These are phyloP conservation scores for Saccharomyces eubayanus DNA, from an alignment of 805 yeast genomes.

Conservation along the genomic window DNA sequence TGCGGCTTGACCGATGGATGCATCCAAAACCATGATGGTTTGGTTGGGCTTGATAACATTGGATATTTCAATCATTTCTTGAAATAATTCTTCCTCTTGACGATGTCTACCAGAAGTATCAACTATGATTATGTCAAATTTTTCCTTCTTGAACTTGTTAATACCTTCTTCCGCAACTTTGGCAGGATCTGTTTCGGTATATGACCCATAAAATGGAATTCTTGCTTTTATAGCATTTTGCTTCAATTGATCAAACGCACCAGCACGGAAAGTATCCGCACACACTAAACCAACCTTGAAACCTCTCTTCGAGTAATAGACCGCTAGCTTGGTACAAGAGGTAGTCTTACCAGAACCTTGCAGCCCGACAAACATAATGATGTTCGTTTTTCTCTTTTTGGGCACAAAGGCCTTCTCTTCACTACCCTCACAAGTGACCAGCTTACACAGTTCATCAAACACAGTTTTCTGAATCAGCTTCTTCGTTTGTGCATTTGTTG, in stretches of 20 bases:
- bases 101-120: constrained; percentile 98
- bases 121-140: constrained; percentile 86
- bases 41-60: constrained; percentile 86
- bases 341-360: constrained; percentile 99
- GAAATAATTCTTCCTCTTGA: constrained; percentile 84
- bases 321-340: constrained; percentile 92
- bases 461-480: constrained; percentile 82
- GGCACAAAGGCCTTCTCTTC: constrained; percentile 60
- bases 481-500: constrained; percentile 50
- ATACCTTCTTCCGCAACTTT: constrained; percentile 89
- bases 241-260: constrained; percentile 97
- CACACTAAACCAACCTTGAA: constrained; percentile 93
- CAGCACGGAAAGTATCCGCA: constrained; percentile 99
- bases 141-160: constrained; percentile 78
- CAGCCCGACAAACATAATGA: constrained; percentile 95
- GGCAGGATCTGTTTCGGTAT: constrained; percentile 93
- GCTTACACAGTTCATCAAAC: constrained; percentile 80
- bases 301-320: constrained; percentile 86
- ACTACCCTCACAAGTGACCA: constrained; percentile 58
- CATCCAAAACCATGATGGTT: constrained; percentile 95
- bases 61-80: constrained; percentile 90
- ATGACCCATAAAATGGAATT: constrained; percentile 91
- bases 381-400: constrained; percentile 67
- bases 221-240: constrained; percentile 94
- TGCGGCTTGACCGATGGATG: constrained; percentile 97